Evolutionary conservation across 1,139 yeast species (phyloP).

Genomic region (Debaryomyces fabryi): DNA sequence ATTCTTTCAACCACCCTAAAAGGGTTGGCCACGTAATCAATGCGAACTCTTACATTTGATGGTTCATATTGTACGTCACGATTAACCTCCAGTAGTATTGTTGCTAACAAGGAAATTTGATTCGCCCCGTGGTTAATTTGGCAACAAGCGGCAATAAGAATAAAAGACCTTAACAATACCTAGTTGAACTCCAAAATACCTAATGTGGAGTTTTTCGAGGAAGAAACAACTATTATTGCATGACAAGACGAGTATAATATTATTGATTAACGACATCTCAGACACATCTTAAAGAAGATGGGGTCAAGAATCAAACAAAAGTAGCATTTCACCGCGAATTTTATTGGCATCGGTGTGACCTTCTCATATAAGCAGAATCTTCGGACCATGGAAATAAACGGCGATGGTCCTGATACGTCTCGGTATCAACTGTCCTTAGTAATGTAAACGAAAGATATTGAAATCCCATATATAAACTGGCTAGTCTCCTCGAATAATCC

Average conservation of each 20-base stretch:
- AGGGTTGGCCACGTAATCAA: too few species aligned
- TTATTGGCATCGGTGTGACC: neutral
- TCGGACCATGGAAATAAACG: slow-evolving; percentile 2
- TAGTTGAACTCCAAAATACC: neutral
- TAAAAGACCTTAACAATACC: neutral
- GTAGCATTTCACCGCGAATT: slow-evolving; percentile 1
- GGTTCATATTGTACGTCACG: too few species aligned
- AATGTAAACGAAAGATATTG: neutral
- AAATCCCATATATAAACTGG: slow-evolving; percentile 1
- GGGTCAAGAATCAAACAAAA: neutral
- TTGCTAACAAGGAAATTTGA: too few species aligned
- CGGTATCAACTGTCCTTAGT: slow-evolving; percentile 5
- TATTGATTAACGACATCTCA: neutral
- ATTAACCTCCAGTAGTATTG: too few species aligned
- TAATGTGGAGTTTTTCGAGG: neutral
- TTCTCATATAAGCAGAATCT: neutral
- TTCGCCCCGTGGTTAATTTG: too few species aligned
- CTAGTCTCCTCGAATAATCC: neutral
- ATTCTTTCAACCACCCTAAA: too few species aligned
- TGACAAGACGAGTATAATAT: neutral
- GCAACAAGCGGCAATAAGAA: neutral
- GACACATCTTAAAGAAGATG: neutral
- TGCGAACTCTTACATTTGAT: too few species aligned
- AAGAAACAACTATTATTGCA: neutral
- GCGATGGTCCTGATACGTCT: neutral